Percentiles rank a stretch among this genome's conserved stretches.
Conservation (phyloP, 2,329 filamentous ascomycete genomes). For the Fusarium algeriense region DNA sequence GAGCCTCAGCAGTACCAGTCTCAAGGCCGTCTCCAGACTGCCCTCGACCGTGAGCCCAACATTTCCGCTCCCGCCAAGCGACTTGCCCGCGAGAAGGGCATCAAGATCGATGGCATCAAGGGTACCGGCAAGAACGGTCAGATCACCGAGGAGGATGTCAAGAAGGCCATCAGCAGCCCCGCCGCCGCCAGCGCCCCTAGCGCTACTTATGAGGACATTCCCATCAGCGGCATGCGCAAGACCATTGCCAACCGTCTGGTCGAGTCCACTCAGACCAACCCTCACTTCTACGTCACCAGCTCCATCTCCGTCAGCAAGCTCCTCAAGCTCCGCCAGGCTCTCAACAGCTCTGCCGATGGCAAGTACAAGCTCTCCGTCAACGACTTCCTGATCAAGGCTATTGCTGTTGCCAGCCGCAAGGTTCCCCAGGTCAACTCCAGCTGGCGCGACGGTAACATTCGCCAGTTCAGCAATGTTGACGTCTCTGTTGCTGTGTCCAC, state of each 20-base stretch:
- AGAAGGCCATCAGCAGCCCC: conserved; percentile 79
- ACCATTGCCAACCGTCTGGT: conserved; percentile 92
- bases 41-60: conserved; percentile 84
- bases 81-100: conserved; percentile 85
- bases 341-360: conserved; percentile 89
- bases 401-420: conserved; percentile 88
- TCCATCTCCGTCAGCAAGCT: conserved; percentile 94
- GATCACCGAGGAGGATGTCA: conserved; percentile 92
- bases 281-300: conserved; percentile 97
- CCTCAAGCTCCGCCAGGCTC: conserved; percentile 91
- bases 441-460: conserved; percentile 91
- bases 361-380: conserved; percentile 99
- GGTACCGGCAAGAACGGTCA: conserved; percentile 87
- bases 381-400: conserved; percentile 98
- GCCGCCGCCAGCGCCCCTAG: conserved; percentile 66
- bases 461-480: conserved; percentile 92
- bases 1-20: conserved; percentile 78
- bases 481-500: conserved; percentile 97
- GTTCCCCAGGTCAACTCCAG: conserved; percentile 96
- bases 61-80: conserved; percentile 80
- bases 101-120: conserved; percentile 83
- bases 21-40: conserved; percentile 82
- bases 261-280: conserved; percentile 91
- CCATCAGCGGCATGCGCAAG: conserved; percentile 95
- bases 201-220: conserved; percentile 83